phyloP scores from a whole-genome alignment of 2,329 filamentous ascomycete genomes.

The Geosmithia flava region DNA sequence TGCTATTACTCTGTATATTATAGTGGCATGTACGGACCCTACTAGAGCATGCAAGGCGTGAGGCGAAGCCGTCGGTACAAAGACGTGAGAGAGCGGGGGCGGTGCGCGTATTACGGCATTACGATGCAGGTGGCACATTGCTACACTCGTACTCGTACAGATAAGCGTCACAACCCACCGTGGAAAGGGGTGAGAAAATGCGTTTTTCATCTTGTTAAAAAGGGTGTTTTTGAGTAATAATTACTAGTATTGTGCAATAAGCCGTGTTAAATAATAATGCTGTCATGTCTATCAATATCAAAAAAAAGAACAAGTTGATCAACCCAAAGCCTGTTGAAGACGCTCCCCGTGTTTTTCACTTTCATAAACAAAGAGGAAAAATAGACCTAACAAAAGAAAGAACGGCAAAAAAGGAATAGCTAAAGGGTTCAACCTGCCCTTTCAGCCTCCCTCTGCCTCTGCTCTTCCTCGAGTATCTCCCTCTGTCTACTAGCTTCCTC shows the following conservation, averaged over 20 bases:
- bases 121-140: too few species aligned
- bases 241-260: not conserved
- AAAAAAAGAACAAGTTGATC: not conserved
- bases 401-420: not conserved
- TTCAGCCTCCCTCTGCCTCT: slow-evolving; percentile 33
- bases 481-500: slow-evolving; percentile 55
- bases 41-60: too few species aligned
- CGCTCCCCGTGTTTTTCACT: not conserved
- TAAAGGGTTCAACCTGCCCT: slow-evolving; percentile 5
- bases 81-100: too few species aligned
- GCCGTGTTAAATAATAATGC: not conserved
- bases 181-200: too few species aligned
- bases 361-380: not conserved
- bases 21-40: too few species aligned
- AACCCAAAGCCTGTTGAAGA: not conserved
- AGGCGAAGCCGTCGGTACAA: too few species aligned
- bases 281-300: not conserved
- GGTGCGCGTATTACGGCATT: too few species aligned
- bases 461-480: slow-evolving; percentile 50
- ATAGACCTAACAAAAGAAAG: not conserved
- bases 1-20: too few species aligned
- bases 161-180: too few species aligned
- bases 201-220: not conserved
- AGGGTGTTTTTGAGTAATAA: not conserved
- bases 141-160: too few species aligned